Evolutionary conservation across 1,284 basidiomycete species (phyloP).

Genomic region (Entoloma clypeatum): DNA sequence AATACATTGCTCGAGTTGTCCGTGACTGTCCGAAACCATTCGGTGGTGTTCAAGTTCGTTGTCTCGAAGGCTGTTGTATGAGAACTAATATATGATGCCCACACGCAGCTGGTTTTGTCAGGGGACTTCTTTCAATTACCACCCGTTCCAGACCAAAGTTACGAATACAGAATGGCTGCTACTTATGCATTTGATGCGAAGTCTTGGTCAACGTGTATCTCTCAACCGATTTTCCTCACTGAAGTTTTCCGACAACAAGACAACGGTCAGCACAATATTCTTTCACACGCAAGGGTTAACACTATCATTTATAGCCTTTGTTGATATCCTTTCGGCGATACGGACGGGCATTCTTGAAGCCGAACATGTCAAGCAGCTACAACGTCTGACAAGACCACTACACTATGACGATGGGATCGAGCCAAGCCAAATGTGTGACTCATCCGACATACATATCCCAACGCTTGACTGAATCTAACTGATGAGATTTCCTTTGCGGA

Average conservation of each 20-base stretch:
- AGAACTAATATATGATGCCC: neutral
- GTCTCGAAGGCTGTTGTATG: too few relatives aligned
- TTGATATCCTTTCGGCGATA: slow-evolving; percentile 87
- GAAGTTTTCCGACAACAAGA: slow-evolving; percentile 59
- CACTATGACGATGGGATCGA: slow-evolving; percentile 66
- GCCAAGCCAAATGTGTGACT: slow-evolving; percentile 67
- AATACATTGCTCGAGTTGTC: slow-evolving; percentile 52
- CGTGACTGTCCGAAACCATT: slow-evolving; percentile 62
- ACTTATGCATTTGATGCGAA: slow-evolving; percentile 80
- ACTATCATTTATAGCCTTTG: slow-evolving; percentile 54
- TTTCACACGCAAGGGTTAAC: slow-evolving; percentile 1
- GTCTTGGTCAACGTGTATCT: slow-evolving; percentile 59
- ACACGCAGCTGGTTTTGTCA: slow-evolving; percentile 68
- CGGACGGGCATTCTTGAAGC: slow-evolving; percentile 62
- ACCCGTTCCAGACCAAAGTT: slow-evolving; percentile 56
- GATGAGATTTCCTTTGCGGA: slow-evolving; percentile 66
- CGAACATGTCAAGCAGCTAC: slow-evolving; percentile 57
- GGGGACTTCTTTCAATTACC: slow-evolving; percentile 95
- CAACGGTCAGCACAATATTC: slow-evolving; percentile 35
- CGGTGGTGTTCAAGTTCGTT: slow-evolving; percentile 78
- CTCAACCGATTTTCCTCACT: slow-evolving; percentile 51
- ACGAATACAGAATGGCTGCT: slow-evolving; percentile 35
- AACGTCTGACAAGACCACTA: slow-evolving; percentile 50
- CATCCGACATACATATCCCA: neutral
- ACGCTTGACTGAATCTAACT: slow-evolving; percentile 21